A percentile compares a stretch with the other conserved stretches of the same genome.
phyloP scores from a whole-genome alignment of 257 asterid species.

The Penstemon barbatus region DNA sequence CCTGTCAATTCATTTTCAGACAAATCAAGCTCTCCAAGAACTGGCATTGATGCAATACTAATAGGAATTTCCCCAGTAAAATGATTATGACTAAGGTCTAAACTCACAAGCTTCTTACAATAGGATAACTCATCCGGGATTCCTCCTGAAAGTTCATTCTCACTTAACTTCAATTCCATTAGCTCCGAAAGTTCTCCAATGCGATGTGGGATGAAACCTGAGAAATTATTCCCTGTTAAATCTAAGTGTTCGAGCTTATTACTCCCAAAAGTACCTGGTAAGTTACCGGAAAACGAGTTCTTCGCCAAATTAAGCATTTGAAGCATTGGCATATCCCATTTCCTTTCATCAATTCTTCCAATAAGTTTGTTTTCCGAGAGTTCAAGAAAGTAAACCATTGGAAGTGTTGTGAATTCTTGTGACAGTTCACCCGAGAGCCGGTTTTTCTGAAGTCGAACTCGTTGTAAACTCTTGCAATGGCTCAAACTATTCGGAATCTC shows the following conservation, averaged over 20 bases:
- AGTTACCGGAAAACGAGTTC: slow-evolving; percentile 48
- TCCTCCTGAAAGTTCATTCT: slow-evolving; percentile 56
- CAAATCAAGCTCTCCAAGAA: slow-evolving; percentile 77
- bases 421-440: slow-evolving; percentile 52
- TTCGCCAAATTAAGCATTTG: slow-evolving; percentile 73
- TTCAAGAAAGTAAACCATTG: slow-evolving; percentile 71
- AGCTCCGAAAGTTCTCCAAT: slow-evolving; percentile 52
- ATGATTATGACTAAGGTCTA: slow-evolving; percentile 67
- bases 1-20: slow-evolving; percentile 64
- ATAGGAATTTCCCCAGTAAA: slow-evolving; percentile 58
- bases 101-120: slow-evolving; percentile 67
- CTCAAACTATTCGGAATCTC: slow-evolving; percentile 52
- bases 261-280: slow-evolving; percentile 63
- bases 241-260: slow-evolving; percentile 61
- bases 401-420: slow-evolving; percentile 49
- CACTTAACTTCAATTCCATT: slow-evolving; percentile 48
- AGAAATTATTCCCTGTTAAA: slow-evolving; percentile 58
- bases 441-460: slow-evolving; percentile 71
- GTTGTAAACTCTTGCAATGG: slow-evolving; percentile 62
- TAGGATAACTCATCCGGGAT: slow-evolving; percentile 58
- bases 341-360: slow-evolving; percentile 47
- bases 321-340: slow-evolving; percentile 77
- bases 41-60: slow-evolving; percentile 63
- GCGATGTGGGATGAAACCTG: slow-evolving; percentile 51
- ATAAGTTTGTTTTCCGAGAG: slow-evolving; percentile 53